Conservation (phyloP, 1,284 basidiomycete genomes). For the Ganoderma resinaceum region DNA sequence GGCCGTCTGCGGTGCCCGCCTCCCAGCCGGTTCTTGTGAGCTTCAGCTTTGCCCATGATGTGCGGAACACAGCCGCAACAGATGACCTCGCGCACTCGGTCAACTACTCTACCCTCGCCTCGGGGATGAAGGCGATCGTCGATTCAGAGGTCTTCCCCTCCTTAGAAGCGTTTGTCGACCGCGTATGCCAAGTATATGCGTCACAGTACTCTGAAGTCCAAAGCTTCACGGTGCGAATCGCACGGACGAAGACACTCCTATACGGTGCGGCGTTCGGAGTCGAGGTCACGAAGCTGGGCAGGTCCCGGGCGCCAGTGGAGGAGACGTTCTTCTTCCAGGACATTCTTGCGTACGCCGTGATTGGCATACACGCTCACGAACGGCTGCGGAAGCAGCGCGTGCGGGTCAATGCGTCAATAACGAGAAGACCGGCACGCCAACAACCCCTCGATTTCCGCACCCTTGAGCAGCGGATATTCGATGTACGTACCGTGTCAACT, state of each 20-base stretch:
- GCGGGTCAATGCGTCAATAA: slow-evolving; percentile 59
- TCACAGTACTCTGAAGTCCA: slow-evolving; percentile 46
- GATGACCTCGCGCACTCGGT: slow-evolving; percentile 69
- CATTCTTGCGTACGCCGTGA: slow-evolving; percentile 63
- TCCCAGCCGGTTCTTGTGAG: slow-evolving; percentile 67
- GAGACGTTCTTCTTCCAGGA: slow-evolving; percentile 53
- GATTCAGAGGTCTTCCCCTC: slow-evolving; percentile 44
- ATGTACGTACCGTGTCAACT: slow-evolving; percentile 43
- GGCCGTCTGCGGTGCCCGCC: slow-evolving; percentile 45
- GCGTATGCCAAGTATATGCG: slow-evolving; percentile 52
- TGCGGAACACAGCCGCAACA: slow-evolving; percentile 55
- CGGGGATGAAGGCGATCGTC: slow-evolving; percentile 40
- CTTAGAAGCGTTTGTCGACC: slow-evolving; percentile 51
- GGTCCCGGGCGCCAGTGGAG: slow-evolving; percentile 10
- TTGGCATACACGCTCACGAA: slow-evolving; percentile 82
- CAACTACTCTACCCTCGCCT: slow-evolving; percentile 61
- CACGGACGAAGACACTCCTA: slow-evolving; percentile 60
- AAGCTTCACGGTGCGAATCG: slow-evolving; percentile 49
- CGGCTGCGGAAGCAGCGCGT: slow-evolving; percentile 74
- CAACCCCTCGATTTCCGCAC: slow-evolving; percentile 46
- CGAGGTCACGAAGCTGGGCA: slow-evolving; percentile 42
- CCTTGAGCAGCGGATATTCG: slow-evolving; percentile 46
- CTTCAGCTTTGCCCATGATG: slow-evolving; percentile 61
- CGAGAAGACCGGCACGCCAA: slow-evolving; percentile 27
- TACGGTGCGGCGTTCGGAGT: slow-evolving; percentile 58